Percentiles rank a stretch among this genome's conserved stretches.
Conservation (phyloP, 495 filamentous ascomycete species). For the Neurospora sp. region DNA sequence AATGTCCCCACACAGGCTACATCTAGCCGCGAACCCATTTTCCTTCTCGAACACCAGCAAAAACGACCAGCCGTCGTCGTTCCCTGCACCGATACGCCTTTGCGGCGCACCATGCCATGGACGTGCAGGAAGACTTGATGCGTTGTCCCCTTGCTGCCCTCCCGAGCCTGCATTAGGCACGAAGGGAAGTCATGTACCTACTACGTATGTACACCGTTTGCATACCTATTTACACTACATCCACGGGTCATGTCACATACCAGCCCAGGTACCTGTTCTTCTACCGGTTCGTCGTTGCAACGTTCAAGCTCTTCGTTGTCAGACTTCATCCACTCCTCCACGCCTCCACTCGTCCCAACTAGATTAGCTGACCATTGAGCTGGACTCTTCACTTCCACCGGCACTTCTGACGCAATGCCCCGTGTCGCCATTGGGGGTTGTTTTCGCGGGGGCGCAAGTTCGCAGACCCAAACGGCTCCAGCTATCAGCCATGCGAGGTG, state of each 20-base stretch:
- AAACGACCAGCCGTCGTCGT: slow-evolving; percentile 4
- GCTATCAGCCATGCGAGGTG: slow-evolving; percentile 12
- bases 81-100: slow-evolving; percentile 9
- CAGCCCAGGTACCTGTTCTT: background rate
- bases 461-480: background rate
- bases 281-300: background rate
- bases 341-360: background rate
- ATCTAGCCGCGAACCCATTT: slow-evolving; percentile 4
- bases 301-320: background rate
- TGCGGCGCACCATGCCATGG: slow-evolving; percentile 2
- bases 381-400: background rate
- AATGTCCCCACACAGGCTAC: slow-evolving; percentile 10
- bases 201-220: background rate
- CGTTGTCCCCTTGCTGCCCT: slow-evolving; percentile 19
- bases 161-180: slow-evolving; percentile 15
- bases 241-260: background rate
- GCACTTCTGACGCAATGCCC: slow-evolving; percentile 14
- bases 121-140: slow-evolving; percentile 24
- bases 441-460: background rate
- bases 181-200: background rate
- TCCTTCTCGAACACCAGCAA: slow-evolving; percentile 17
- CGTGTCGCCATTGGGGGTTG: slow-evolving; percentile 4
- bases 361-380: background rate
- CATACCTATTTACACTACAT: background rate
- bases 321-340: background rate